These are phyloP conservation scores for Smittium culicis DNA, from an alignment of 371 early-diverging fungal species.

Conservation along the genomic window DNA sequence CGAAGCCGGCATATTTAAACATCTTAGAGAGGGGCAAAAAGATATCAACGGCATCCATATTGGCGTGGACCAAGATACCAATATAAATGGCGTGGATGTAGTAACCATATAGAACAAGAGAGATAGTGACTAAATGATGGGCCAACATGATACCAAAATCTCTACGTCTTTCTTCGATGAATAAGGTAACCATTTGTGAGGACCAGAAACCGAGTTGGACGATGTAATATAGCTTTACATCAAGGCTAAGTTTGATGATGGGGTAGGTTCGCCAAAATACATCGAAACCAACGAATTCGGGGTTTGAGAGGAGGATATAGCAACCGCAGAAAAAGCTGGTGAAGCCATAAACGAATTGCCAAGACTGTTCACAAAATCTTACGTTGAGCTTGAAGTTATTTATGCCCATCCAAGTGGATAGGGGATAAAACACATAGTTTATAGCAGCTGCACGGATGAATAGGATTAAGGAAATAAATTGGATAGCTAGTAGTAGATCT, in stretches of 20 bases:
- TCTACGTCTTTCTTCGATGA: constrained; percentile 54
- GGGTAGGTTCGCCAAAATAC: constrained; percentile 50
- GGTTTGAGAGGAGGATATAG: constrained; percentile 28
- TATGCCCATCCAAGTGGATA: background rate
- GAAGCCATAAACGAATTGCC: constrained; percentile 36
- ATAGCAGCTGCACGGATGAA: background rate
- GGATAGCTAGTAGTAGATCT: background rate
- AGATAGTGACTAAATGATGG: constrained; percentile 59
- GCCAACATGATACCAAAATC: constrained; percentile 51
- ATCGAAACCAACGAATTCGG: constrained; percentile 51
- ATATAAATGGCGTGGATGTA: constrained; percentile 53
- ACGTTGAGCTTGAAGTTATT: constrained; percentile 4
- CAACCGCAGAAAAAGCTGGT: constrained; percentile 7
- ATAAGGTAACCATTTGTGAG: constrained; percentile 54
- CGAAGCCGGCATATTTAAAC: constrained; percentile 34
- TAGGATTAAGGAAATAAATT: background rate
- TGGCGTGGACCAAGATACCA: constrained; percentile 59
- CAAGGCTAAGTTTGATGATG: constrained; percentile 35
- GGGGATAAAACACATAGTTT: background rate
- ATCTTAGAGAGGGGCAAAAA: constrained; percentile 52
- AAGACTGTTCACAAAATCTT: constrained; percentile 48
- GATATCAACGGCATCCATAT: constrained; percentile 65
- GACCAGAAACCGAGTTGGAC: constrained; percentile 59
- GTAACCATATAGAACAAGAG: constrained; percentile 47
- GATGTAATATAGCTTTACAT: constrained; percentile 53